Conservation (phyloP, 164 flowering plant genomes). For the Aristolochia fimbriata region DNA sequence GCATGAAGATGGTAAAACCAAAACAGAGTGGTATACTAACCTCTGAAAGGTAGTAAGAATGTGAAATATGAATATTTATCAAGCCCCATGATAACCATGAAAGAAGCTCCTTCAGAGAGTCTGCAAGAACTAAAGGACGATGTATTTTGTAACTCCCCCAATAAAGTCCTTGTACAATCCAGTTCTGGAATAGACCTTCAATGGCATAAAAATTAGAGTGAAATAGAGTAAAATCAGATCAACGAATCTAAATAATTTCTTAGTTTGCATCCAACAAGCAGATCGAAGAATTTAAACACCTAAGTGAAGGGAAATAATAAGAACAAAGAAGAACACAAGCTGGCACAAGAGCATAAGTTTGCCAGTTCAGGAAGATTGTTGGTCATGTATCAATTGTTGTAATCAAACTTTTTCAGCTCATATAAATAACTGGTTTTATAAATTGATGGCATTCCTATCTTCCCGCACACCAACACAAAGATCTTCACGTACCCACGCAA, state of each 20-base stretch:
- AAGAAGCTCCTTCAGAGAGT: slow-evolving; percentile 67
- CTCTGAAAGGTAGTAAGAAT: slow-evolving; percentile 56
- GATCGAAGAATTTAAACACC: background rate
- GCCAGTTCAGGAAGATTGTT: too few relatives aligned
- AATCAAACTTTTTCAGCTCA: too few relatives aligned
- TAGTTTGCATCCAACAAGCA: background rate
- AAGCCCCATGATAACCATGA: slow-evolving; percentile 69
- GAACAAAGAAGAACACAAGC: too few relatives aligned
- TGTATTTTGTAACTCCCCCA: slow-evolving; percentile 88
- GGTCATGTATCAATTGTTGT: too few relatives aligned
- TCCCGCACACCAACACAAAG: too few relatives aligned
- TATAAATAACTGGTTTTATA: too few relatives aligned
- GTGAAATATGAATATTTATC: slow-evolving; percentile 65
- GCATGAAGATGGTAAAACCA: too few relatives aligned
- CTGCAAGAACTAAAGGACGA: slow-evolving; percentile 56
- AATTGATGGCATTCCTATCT: too few relatives aligned
- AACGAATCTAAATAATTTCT: too few relatives aligned
- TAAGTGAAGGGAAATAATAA: too few relatives aligned
- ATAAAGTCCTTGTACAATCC: slow-evolving; percentile 97
- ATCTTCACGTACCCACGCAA: too few relatives aligned
- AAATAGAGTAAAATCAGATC: background rate
- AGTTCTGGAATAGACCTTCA: slow-evolving; percentile 42
- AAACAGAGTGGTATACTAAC: slow-evolving; percentile 16
- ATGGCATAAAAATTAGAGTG: background rate
- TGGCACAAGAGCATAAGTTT: too few relatives aligned